phyloP scores from a whole-genome alignment of 108 stramenopile species.

The Fragilariopsis cylindrus region DNA sequence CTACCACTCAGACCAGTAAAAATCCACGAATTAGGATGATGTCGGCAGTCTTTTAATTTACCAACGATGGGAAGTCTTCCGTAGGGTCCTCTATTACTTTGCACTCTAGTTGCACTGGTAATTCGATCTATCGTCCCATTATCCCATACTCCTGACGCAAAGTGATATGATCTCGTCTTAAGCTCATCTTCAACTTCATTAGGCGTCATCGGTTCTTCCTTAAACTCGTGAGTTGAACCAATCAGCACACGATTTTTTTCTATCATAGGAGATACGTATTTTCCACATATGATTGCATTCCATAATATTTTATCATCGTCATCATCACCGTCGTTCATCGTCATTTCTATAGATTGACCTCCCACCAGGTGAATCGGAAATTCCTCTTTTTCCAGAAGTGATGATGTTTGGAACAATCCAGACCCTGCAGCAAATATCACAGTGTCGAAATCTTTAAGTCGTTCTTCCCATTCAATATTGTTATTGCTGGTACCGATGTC shows the following conservation, averaged over 20 bases:
- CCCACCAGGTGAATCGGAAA: slow-evolving; percentile 74
- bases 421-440: slow-evolving; percentile 70
- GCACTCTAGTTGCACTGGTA: slow-evolving; percentile 68
- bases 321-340: slow-evolving; percentile 10
- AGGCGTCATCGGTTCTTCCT: slow-evolving; percentile 38
- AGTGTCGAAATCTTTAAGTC: slow-evolving; percentile 44
- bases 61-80: slow-evolving; percentile 85
- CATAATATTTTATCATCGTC: neutral
- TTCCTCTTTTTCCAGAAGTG: slow-evolving; percentile 1
- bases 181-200: slow-evolving; percentile 56
- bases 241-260: slow-evolving; percentile 46
- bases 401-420: slow-evolving; percentile 50
- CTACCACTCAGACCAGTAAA: slow-evolving; percentile 83
- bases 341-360: slow-evolving; percentile 83
- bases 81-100: slow-evolving; percentile 66
- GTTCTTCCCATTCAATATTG: slow-evolving; percentile 23
- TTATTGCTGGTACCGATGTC: slow-evolving; percentile 1
- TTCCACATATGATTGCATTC: slow-evolving; percentile 75
- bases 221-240: slow-evolving; percentile 88
- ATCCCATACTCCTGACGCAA: slow-evolving; percentile 70
- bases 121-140: slow-evolving; percentile 48
- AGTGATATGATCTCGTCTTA: slow-evolving; percentile 44
- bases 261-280: slow-evolving; percentile 74
- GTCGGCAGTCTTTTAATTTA: slow-evolving; percentile 12
- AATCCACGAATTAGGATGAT: slow-evolving; percentile 61